phyloP scores from a whole-genome alignment of 73 alveolate genomes.

The Paraurostyla sp. region DNA sequence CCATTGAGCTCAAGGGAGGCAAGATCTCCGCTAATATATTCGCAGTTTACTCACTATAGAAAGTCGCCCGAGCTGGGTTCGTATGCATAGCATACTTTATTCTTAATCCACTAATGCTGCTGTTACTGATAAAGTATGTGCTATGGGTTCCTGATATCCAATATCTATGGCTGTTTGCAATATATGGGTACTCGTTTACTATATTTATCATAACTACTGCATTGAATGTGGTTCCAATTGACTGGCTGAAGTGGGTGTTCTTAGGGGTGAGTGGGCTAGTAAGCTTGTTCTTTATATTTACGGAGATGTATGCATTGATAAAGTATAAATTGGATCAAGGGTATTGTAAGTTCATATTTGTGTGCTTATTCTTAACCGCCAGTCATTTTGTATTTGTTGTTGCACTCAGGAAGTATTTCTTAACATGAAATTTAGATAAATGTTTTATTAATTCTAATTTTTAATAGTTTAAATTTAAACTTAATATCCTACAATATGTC shows the following conservation, averaged over 20 bases:
- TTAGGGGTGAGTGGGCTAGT: slow-evolving; percentile 28
- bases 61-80: slow-evolving; percentile 45
- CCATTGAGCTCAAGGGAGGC: slow-evolving; percentile 34
- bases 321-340: slow-evolving; percentile 15
- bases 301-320: slow-evolving; percentile 32
- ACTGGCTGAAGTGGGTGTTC: slow-evolving; percentile 56
- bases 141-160: slow-evolving; percentile 39
- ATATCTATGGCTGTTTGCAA: slow-evolving; percentile 47
- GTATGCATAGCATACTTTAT: slow-evolving; percentile 42
- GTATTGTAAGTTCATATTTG: slow-evolving; percentile 24
- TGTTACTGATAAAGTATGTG: slow-evolving; percentile 38
- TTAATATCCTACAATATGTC: neutral
- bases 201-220: slow-evolving; percentile 38
- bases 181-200: slow-evolving; percentile 55
- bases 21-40: neutral
- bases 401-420: slow-evolving; percentile 34
- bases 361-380: neutral
- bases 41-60: slow-evolving; percentile 11
- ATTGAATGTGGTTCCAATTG: slow-evolving; percentile 31
- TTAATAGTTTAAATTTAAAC: no score
- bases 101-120: slow-evolving; percentile 32
- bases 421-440: slow-evolving; percentile 41
- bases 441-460: neutral
- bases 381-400: slow-evolving; percentile 12
- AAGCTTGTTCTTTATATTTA: neutral